These are phyloP conservation scores for Elongisporangium anandrum DNA, from an alignment of 352 stramenopile genomes.

Conservation along the genomic window DNA sequence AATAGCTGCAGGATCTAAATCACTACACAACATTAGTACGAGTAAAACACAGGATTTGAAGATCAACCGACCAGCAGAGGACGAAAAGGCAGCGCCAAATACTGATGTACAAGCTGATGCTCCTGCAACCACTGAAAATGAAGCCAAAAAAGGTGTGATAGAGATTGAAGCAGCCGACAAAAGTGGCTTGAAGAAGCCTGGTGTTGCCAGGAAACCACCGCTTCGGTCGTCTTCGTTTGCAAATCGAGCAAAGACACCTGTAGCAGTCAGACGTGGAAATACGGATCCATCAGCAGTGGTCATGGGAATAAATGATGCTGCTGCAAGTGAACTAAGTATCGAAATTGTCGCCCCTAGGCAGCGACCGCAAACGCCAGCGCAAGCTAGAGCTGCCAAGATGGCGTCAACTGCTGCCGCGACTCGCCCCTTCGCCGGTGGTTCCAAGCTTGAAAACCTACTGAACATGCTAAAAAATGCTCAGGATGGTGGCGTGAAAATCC, in stretches of 20 bases:
- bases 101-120: neutral
- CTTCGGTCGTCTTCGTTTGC: conserved; percentile 19
- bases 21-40: neutral
- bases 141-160: neutral
- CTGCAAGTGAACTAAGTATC: conserved; percentile 4
- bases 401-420: neutral
- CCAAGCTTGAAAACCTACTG: conserved; percentile 34
- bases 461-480: conserved; percentile 39
- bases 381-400: conserved; percentile 6
- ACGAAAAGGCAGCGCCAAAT: neutral
- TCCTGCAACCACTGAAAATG: neutral
- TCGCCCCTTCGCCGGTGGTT: neutral
- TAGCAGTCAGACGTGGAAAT: conserved; percentile 15
- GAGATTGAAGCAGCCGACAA: neutral
- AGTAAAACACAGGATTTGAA: neutral
- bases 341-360: neutral
- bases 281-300: conserved; percentile 10
- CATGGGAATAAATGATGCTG: neutral
- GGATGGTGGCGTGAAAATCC: conserved; percentile 39
- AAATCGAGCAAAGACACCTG: conserved; percentile 7
- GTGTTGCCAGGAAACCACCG: conserved; percentile 4
- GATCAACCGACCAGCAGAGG: neutral
- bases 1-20: neutral
- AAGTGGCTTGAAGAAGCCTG: neutral
- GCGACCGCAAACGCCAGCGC: neutral